phyloP scores from a whole-genome alignment of 2,329 filamentous ascomycete genomes.

The Colletotrichum sublineola region DNA sequence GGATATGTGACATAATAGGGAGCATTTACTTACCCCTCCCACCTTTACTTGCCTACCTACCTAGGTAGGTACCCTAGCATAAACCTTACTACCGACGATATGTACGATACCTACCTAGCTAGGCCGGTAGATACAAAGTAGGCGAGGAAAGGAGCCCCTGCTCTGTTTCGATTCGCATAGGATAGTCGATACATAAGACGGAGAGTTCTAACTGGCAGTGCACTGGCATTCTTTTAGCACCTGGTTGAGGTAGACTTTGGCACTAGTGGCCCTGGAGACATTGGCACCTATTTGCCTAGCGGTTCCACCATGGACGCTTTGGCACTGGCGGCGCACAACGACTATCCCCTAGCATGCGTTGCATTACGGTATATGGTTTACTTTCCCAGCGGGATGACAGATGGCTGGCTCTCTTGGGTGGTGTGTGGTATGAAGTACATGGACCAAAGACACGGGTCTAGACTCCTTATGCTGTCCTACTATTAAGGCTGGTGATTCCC shows the following conservation, averaged over 20 bases:
- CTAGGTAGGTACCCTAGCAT: no score
- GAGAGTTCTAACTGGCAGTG: slow-evolving; percentile 27
- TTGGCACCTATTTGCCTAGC: slow-evolving; percentile 17
- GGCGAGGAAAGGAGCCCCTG: no score
- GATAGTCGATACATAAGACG: background rate
- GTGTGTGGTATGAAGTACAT: background rate
- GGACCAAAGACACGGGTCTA: slow-evolving; percentile 21
- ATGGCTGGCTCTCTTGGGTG: background rate
- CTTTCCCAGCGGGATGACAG: background rate
- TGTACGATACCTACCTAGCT: no score
- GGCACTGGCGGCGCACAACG: slow-evolving; percentile 1
- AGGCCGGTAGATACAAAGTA: no score
- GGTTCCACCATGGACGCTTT: slow-evolving; percentile 4
- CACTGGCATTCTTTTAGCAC: slow-evolving; percentile 20
- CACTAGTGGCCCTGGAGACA: slow-evolving; percentile 7
- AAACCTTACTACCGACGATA: no score
- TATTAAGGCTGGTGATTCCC: background rate
- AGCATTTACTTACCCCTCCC: no score
- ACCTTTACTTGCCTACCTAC: no score
- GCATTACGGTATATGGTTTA: no score
- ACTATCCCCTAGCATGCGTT: slow-evolving; percentile 14
- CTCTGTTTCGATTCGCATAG: slow-evolving; percentile 2
- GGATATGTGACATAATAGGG: no score
- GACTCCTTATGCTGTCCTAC: slow-evolving; percentile 11
- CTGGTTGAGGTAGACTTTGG: background rate